phyloP scores from a whole-genome alignment of 306 rosid species.

The Acacia crassicarpa region DNA sequence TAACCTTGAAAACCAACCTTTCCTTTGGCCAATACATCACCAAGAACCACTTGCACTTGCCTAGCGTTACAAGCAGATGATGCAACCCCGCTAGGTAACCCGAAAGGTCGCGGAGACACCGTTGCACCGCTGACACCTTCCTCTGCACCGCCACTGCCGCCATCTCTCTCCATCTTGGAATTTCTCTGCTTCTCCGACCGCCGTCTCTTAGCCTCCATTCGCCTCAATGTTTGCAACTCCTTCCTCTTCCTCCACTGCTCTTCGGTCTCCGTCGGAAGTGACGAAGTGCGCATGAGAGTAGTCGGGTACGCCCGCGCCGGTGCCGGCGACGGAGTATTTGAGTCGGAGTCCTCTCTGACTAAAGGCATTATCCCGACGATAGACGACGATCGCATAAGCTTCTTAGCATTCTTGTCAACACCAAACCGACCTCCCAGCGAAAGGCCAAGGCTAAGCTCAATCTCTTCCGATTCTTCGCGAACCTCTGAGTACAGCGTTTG shows the following conservation, averaged over 20 bases:
- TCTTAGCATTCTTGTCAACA: slow-evolving; percentile 63
- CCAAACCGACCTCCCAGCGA: slow-evolving; percentile 94
- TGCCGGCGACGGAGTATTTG: slow-evolving; percentile 28
- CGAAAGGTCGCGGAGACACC: slow-evolving; percentile 30
- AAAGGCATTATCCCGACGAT: slow-evolving; percentile 71
- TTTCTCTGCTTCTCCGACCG: slow-evolving; percentile 84
- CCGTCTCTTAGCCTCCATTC: slow-evolving; percentile 88
- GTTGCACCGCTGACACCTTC: slow-evolving; percentile 46
- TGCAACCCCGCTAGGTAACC: slow-evolving; percentile 42
- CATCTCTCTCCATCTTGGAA: slow-evolving; percentile 48
- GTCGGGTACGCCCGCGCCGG: slow-evolving; percentile 28
- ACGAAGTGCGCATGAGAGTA: slow-evolving; percentile 58
- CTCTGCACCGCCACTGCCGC: slow-evolving; percentile 28
- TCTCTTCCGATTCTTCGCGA: slow-evolving; percentile 47
- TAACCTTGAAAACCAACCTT: slow-evolving; percentile 47
- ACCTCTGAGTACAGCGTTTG: slow-evolving; percentile 21
- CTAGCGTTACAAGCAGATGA: slow-evolving; percentile 25
- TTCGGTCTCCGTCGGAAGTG: slow-evolving; percentile 90
- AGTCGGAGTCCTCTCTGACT: slow-evolving; percentile 38
- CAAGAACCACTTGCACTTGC: slow-evolving; percentile 54
- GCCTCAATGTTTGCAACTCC: slow-evolving; percentile 80
- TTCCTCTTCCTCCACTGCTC: slow-evolving; percentile 97
- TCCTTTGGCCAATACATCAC: slow-evolving; percentile 47
- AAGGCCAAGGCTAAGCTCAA: slow-evolving; percentile 86
- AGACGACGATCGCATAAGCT: slow-evolving; percentile 76